Base-by-base conservation (phyloP, 257 asterid species). In the Solanum pinnatisectum region DNA sequence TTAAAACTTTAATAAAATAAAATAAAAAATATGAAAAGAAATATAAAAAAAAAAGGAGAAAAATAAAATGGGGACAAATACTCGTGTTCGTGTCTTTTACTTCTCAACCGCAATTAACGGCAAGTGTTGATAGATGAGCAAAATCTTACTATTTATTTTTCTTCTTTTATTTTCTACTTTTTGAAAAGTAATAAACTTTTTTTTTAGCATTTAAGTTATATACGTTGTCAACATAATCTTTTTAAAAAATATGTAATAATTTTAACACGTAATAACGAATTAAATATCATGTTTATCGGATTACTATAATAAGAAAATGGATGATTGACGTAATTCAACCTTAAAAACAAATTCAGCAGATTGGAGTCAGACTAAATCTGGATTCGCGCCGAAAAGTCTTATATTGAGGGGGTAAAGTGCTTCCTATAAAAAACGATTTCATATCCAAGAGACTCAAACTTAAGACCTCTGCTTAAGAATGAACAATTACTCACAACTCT, bases 91-190 rank as follows among this genome's bases (percentile, higher is more conserved):
- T 91, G 84, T 91, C 92, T 90, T 90, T 88, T 90, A 84, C 89
- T 93, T 92, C 94, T 84, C 92, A 93, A 93, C 98, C 96, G 98
- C 96, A 93, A 94, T 95, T 96, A 93, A 93, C 98, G 98, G 98
- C 94, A 91, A 22, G 8, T 72, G 87, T 92, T 88, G 89, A 86
- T 36, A 37, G 46, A 36, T 13, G 27, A 20, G 16, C 12, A 73
- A 30, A 36, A 35, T 72, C n/a, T 8, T 15, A 30, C 30, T 1
- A 56, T 68, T 56, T 79, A 32, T 70, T 36, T 79, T 56, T 30
- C 83, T 77, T 44, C 32, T 68, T 68, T 68, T 68, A 70, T 71
- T 72, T 72, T 20, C 9, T 10, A 73, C 30, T 73, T 73, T 73
- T 5, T 18, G 11, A 35, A 8, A 33, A 32, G 20, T 8, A 15